Conservation (phyloP, 2,329 filamentous ascomycete species). For the Trichoderma sp. region DNA sequence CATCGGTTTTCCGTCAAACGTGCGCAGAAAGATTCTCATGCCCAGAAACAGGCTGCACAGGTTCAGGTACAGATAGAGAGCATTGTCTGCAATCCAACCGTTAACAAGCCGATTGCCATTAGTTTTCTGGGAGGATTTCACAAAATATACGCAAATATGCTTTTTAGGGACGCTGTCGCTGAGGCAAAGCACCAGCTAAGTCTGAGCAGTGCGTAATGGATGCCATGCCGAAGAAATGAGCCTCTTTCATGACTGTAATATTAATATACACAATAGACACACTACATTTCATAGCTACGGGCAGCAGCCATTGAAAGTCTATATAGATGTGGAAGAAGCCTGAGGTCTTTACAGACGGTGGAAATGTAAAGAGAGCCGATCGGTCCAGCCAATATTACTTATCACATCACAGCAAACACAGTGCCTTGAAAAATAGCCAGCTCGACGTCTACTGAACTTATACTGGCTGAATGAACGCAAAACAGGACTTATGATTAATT, state of each 20-base stretch:
- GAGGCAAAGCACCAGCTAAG: background rate
- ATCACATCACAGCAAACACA: background rate
- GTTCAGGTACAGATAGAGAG: background rate
- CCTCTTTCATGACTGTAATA: background rate
- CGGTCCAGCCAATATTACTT: no score
- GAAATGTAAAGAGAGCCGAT: no score
- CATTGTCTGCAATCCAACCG: background rate
- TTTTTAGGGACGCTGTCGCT: conserved; percentile 3
- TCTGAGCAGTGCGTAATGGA: background rate
- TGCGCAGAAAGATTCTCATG: background rate
- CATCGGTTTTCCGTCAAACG: conserved; percentile 2
- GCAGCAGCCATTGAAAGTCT: no score
- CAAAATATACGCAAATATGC: background rate
- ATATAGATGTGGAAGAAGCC: no score
- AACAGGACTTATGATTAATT: background rate
- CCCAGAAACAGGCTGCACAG: background rate
- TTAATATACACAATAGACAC: background rate
- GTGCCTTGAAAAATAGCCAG: background rate
- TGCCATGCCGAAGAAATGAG: background rate
- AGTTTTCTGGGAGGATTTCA: background rate
- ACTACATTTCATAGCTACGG: background rate
- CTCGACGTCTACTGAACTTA: accelerated
- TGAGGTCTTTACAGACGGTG: no score
- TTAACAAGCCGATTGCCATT: background rate
- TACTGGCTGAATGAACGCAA: background rate